Evolutionary conservation across 2,329 filamentous ascomycete species (phyloP), one percentile per base, ranked within the genome.

Genomic region (Fusarium sacchari): DNA sequence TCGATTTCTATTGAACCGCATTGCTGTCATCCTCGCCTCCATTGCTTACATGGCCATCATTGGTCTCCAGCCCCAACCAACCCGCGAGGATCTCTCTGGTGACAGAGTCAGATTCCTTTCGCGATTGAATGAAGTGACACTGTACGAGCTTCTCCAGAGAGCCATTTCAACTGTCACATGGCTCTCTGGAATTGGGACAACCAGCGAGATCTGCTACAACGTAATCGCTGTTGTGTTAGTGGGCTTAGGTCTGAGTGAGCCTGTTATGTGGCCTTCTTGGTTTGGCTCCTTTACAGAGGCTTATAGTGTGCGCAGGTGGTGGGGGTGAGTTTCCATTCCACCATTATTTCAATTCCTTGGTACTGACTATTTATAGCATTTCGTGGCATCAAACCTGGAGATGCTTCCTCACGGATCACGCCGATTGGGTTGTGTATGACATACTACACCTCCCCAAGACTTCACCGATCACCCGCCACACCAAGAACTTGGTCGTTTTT

Each of bases 291-390:
- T 46, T 26, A 28, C 15, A 28, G 24, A 28, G 24, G 43, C 43
- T 46, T 46, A 46, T 14, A 46, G 43, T 28, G 24, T 46, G 11
- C 43, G 24, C 43, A 46, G 43, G 18, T 46, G 43, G 43, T 46
- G 43, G 43, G 24, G 43, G 43, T 46, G 5, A 13, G 24, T 46
- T 42, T n/a, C 0, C 2, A 28, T 46, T 46, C 26, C 24, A 28
- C 12, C 1, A 28, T 22, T 13, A 22, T 7, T 14, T 20, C 5
- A 10, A 28, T 4, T 3, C 0, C 14, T 10, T 5, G 20, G 5
- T 46, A 14, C 43, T 46, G 17, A 46, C 43, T 28, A 11, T 26
- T 46, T 28, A 13, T 20, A 46, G 43, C 43, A 9, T 46, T 14
- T 28, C 43, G 14, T 28, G 43, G 43, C 43, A 46, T 46, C 43